phyloP scores from a whole-genome alignment of 331 rosid genomes.

The Quercus phellos region DNA sequence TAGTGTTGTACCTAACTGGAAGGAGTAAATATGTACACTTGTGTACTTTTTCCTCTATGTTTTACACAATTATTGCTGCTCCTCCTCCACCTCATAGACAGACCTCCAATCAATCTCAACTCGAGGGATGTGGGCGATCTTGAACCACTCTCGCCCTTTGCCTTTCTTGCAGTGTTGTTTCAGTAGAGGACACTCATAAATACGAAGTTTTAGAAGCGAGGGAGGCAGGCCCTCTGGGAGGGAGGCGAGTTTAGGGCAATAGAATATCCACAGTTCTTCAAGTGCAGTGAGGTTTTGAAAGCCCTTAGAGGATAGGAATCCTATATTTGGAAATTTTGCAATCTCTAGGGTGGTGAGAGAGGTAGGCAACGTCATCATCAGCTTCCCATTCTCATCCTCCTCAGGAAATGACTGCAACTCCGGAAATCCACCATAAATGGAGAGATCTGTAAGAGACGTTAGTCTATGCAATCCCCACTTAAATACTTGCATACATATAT shows the following conservation, averaged over 20 bases:
- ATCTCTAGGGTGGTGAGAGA: slow-evolving; percentile 6
- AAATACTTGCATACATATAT: slow-evolving; percentile 1
- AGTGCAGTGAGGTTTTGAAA: no score
- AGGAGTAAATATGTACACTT: no score
- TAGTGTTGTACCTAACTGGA: no score
- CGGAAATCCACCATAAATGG: slow-evolving; percentile 6
- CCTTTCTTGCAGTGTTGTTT: background rate
- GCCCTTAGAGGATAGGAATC: no score
- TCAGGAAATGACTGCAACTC: background rate
- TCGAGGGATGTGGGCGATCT: no score
- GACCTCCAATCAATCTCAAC: no score
- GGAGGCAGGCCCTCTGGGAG: slow-evolving; percentile 16
- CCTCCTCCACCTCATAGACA: no score
- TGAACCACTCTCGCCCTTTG: no score
- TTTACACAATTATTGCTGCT: no score
- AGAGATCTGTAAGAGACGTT: slow-evolving; percentile 10
- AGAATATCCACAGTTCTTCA: no score
- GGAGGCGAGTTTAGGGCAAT: slow-evolving; percentile 11
- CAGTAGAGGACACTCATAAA: slow-evolving; percentile 5
- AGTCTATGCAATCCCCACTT: slow-evolving; percentile 15
- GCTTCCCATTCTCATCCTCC: no score
- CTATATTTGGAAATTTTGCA: background rate
- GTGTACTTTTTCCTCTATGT: no score
- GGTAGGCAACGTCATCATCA: slow-evolving; percentile 9
- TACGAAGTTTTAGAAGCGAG: slow-evolving; percentile 17